phyloP scores from a whole-genome alignment of 306 rosid genomes.

The Lathyrus tuberosus region DNA sequence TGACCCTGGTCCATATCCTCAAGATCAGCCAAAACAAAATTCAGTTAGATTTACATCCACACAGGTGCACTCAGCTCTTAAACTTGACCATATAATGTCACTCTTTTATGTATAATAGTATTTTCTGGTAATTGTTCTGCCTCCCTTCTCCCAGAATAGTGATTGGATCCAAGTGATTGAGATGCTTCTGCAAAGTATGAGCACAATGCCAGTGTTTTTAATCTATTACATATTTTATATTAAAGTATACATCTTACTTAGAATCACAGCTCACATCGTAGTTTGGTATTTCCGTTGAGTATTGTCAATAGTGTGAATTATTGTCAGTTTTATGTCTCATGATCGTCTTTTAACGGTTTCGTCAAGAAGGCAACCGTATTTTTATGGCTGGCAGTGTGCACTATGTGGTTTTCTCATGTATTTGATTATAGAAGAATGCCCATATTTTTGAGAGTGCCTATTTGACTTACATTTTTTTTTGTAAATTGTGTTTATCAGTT shows the following conservation, averaged over 20 bases:
- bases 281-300: constrained; percentile 19
- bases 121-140: not conserved
- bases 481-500: constrained; percentile 11
- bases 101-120: constrained; percentile 24
- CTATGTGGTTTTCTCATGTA: constrained; percentile 24
- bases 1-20: constrained; percentile 98
- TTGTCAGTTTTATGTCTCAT: not conserved
- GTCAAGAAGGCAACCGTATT: constrained; percentile 9
- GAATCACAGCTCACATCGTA: constrained; percentile 10
- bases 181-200: constrained; percentile 24
- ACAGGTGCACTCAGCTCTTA: constrained; percentile 62
- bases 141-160: not conserved
- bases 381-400: constrained; percentile 12
- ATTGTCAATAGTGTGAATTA: constrained; percentile 17
- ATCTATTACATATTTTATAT: not conserved
- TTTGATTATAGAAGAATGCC: constrained; percentile 26
- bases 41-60: constrained; percentile 90
- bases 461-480: constrained; percentile 13
- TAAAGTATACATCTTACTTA: constrained; percentile 5
- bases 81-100: constrained; percentile 20
- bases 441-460: not conserved
- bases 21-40: constrained; percentile 95
- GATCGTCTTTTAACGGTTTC: not conserved
- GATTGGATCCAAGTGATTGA: constrained; percentile 27
- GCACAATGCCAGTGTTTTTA: constrained; percentile 25